phyloP scores from a whole-genome alignment of 139 green algal genomes.

The Chlamydomonas schloesseri region DNA sequence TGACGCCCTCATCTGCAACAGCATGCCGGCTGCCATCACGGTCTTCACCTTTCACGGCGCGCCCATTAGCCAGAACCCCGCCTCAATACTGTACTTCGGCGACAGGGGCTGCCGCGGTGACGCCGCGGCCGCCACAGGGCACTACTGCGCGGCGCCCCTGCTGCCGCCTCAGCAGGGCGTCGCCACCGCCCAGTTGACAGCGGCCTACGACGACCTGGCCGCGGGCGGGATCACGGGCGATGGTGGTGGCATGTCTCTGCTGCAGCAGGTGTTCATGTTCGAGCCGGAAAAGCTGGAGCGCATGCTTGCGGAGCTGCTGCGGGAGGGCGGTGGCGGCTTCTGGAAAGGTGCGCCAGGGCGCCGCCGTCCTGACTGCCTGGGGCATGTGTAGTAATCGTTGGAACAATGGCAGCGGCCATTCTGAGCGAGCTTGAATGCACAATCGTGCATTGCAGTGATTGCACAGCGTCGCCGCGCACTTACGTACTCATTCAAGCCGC shows the following conservation, averaged over 20 bases:
- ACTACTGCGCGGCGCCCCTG: too few relatives aligned
- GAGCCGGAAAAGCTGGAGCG: constrained; percentile 12
- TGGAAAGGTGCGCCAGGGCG: constrained; percentile 28
- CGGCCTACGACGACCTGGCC: not conserved
- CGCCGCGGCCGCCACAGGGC: too few relatives aligned
- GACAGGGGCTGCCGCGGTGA: not conserved
- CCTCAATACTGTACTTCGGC: not conserved
- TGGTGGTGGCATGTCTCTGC: too few relatives aligned
- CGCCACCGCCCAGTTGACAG: not conserved
- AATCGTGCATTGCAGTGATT: too few relatives aligned
- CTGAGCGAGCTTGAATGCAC: too few relatives aligned
- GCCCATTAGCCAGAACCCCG: not conserved
- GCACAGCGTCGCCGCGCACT: too few relatives aligned
- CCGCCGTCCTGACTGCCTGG: too few relatives aligned
- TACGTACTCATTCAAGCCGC: too few relatives aligned
- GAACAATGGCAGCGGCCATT: too few relatives aligned
- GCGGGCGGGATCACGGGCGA: too few relatives aligned
- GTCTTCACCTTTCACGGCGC: constrained; percentile 1
- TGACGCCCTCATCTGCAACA: not conserved
- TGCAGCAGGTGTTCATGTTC: not conserved
- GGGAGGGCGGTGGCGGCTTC: not conserved
- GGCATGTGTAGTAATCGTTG: too few relatives aligned
- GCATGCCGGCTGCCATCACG: constrained; percentile 3
- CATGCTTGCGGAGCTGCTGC: not conserved
- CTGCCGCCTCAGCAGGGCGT: too few relatives aligned